Conservation (phyloP, 2,329 filamentous ascomycete species). For the Aspergillus pseudoterreus region DNA sequence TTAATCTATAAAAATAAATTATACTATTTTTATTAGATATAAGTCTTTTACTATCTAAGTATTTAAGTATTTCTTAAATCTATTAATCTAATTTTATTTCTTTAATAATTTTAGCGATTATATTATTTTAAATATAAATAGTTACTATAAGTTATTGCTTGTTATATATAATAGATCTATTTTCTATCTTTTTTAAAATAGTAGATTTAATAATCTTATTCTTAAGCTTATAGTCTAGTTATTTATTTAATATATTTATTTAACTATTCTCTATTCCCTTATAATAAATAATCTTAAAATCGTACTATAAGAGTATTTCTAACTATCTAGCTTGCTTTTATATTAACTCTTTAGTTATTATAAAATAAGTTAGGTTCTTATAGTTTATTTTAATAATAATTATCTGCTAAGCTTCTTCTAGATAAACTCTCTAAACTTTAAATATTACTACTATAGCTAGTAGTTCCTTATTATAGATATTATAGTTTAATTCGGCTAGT, state of each 20-base stretch:
- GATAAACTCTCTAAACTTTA: not conserved
- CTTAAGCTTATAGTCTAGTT: not conserved
- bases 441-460: constrained; percentile 1
- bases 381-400: constrained; percentile 1
- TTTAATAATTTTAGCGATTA: no score
- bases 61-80: no score
- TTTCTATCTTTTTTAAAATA: not conserved
- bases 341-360: not conserved
- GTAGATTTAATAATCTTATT: not conserved
- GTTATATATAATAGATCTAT: not conserved
- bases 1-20: no score
- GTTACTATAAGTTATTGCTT: not conserved
- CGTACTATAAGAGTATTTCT: constrained; percentile 1
- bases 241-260: not conserved
- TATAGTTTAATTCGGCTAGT: not conserved
- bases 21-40: no score
- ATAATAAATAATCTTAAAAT: not conserved
- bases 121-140: not conserved
- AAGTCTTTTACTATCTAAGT: no score
- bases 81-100: no score
- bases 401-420: not conserved
- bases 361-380: constrained; percentile 2
- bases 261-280: not conserved
- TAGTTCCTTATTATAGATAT: constrained; percentile 2
- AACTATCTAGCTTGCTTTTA: not conserved